Base-by-base conservation (phyloP, 2,329 filamentous ascomycete species). In the Curvularia sp. region DNA sequence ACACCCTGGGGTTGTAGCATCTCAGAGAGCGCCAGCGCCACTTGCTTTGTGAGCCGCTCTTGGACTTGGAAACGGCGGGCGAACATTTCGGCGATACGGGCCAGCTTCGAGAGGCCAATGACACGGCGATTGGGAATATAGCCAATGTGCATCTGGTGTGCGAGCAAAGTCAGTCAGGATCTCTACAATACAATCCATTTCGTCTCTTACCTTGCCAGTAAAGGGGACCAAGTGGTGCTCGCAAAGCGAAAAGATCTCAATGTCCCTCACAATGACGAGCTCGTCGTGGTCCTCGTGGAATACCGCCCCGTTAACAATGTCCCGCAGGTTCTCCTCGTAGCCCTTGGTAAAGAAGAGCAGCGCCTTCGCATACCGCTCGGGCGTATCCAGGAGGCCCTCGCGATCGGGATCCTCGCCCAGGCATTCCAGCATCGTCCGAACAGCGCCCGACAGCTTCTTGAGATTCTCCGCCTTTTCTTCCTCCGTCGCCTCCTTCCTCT, bases 221-320 rank as follows among this genome's bases (percentile, higher is more conserved):
- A 99, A 99, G 0, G 95, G 95, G 7, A 99, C 94, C 75, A 99
- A 85, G 75, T 99, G 95, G 77, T 99, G 95, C 81, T 99, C 95
- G 82, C 95, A 99, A 43, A 98, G 83, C 64, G 90, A 94, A 78
- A 93, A 96, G 12, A 98, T 87, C 75, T 97, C 93, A 71, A 99
- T 98, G 73, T 98, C 93, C 80, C 96, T 97, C 58, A 99, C 92
- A 71, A 98, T 97, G 30, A 99, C 93, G 81, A 99, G 86, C 79
- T 99, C 95, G 72, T 97, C 95, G 74, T 98, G 94, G 62, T 94
- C 92, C 77, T 98, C 95, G 71, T 97, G 90, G 79, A 99, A 99
- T 53, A 98, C 91, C 18, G 95, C 95, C 55, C 89, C 86, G 76
- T 98, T 98, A 62, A 98, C 91, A 65, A 98, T 90, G 74, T 96